Conservation (phyloP, 768 basidiomycete species). For the Phlebiopsis flavidoalba region DNA sequence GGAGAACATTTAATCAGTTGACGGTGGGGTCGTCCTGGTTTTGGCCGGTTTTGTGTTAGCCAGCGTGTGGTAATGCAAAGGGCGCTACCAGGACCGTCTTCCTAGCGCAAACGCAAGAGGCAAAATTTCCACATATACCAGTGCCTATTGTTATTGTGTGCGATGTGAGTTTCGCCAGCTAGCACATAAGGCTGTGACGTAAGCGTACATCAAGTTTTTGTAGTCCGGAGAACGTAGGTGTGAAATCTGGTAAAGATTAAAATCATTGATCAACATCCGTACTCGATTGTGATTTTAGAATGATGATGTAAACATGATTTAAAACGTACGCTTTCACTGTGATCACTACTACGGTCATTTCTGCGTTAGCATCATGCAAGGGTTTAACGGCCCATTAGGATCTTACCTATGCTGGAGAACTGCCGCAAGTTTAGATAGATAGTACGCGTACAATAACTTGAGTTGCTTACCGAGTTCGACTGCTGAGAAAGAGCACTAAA, state of each 20-base stretch:
- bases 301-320: background rate
- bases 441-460: background rate
- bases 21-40: too few species aligned
- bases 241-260: conserved; percentile 29
- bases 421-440: background rate
- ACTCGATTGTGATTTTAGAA: too few species aligned
- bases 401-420: conserved; percentile 2
- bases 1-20: too few species aligned
- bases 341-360: conserved; percentile 36
- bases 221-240: conserved; percentile 33
- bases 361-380: background rate
- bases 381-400: background rate
- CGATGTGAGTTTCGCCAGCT: background rate
- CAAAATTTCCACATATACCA: conserved; percentile 52
- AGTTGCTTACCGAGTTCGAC: conserved; percentile 38
- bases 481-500: conserved; percentile 32
- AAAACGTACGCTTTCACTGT: conserved; percentile 45
- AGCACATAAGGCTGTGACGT: too few species aligned
- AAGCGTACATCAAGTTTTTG: conserved; percentile 34
- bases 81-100: conserved; percentile 51
- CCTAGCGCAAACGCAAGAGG: conserved; percentile 39
- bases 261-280: background rate
- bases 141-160: conserved; percentile 31
- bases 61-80: too few species aligned
- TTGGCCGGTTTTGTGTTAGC: too few species aligned